phyloP scores from a whole-genome alignment of 2,329 filamentous ascomycete genomes.

The Fusarium udum region DNA sequence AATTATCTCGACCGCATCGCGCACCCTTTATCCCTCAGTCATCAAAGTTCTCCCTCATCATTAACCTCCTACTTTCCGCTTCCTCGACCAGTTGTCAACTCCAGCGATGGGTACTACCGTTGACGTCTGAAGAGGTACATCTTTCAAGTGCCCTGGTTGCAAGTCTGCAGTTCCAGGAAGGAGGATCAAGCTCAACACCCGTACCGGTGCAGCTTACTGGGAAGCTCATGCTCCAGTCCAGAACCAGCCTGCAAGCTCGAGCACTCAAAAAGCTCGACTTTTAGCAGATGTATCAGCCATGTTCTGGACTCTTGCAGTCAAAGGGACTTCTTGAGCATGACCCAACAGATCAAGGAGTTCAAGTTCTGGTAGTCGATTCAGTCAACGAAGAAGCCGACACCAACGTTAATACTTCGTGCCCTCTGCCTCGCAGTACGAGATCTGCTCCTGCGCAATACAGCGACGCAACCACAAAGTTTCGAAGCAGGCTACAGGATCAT shows the following conservation, averaged over 20 bases:
- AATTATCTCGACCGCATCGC: no score
- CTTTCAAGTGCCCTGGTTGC: background rate
- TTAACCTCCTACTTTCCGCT: background rate
- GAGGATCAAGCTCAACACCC: background rate
- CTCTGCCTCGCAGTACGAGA: background rate
- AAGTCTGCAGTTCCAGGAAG: background rate
- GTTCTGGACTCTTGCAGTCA: background rate
- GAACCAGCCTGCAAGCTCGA: background rate
- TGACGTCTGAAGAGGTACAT: background rate
- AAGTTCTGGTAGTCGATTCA: background rate
- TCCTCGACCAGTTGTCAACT: background rate
- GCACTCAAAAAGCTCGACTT: background rate
- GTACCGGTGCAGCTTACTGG: background rate
- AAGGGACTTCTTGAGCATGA: background rate
- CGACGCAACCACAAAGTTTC: background rate
- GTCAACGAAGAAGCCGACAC: background rate
- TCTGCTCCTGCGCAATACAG: no score
- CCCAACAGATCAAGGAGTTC: background rate
- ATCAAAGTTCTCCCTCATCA: no score
- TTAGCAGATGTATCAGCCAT: background rate
- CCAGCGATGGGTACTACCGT: background rate
- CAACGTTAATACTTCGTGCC: background rate
- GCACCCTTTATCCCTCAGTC: no score
- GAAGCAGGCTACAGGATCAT: background rate
- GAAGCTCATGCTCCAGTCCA: background rate